phyloP scores from a whole-genome alignment of 352 stramenopile genomes.

The Globisporangium irregulare region DNA sequence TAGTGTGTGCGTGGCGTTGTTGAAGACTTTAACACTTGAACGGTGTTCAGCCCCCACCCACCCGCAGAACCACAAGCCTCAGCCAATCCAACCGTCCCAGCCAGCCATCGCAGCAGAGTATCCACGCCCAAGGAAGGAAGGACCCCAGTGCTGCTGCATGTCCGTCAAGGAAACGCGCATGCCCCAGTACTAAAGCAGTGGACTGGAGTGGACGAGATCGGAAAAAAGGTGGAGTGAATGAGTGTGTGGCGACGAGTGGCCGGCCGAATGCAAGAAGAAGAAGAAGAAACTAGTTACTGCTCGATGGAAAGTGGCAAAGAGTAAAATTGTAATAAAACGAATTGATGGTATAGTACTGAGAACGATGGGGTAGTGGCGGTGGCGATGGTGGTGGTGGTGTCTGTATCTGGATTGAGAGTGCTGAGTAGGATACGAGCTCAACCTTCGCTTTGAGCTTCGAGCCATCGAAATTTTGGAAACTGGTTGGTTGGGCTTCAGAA shows the following conservation, averaged over 20 bases:
- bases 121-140: background rate
- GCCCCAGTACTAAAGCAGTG: background rate
- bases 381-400: background rate
- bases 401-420: background rate
- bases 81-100: background rate
- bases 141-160: background rate
- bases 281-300: conserved; percentile 15
- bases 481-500: background rate
- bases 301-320: conserved; percentile 20
- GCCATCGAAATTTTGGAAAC: background rate
- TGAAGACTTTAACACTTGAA: conserved; percentile 6
- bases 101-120: background rate
- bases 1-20: conserved; percentile 6
- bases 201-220: background rate
- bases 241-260: background rate
- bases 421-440: too few relatives aligned
- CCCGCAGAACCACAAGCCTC: background rate
- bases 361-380: background rate
- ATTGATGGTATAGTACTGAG: background rate
- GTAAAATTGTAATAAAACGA: conserved; percentile 12
- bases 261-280: background rate
- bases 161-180: background rate
- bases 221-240: background rate
- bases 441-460: background rate
- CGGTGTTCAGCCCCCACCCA: background rate